Base-by-base conservation (phyloP, 2,329 filamentous ascomycete genomes). In the Stemphylium beticola region DNA sequence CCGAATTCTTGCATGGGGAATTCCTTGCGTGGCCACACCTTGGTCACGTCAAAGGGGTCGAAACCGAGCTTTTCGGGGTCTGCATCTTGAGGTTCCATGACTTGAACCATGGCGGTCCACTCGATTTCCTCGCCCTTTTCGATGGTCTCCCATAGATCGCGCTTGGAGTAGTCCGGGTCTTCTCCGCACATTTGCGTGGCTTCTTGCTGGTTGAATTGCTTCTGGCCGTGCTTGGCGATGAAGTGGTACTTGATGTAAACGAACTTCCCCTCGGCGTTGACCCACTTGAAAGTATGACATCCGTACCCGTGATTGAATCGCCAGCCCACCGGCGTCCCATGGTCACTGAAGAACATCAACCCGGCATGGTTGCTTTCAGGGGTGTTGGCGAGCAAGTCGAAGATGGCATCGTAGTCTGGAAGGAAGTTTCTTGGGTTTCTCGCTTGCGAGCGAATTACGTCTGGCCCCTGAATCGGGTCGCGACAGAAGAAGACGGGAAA, bases 171-270 rank as follows among this genome's bases (percentile, higher is more conserved):
- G 58, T 82, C 81, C 0, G 81, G 81, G 57, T 83, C 79, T 47
- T 81, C 74, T 15, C 81, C 81, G 32, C 73, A 76, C 57, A 81
- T 76, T 11, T 68, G 67, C 31, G 79, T 73, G 4, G 80, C 80
- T 51, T 82, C 76, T 10, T 73, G 66, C 32, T 77, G 73, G 7
- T 77, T 79, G 60, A 82, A 79, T 53, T 79, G 75, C 61, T 81
- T 79, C 58, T 81, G 76, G 6, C 81, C 80, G 46, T 79, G 74
- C 45, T 80, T 75, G 49, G 78, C 76, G 10, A 78, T 69, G 64
- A 82, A 80, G 65, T 81, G 78, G 67, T 79, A 81, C 68, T 81
- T 82, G 73, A 80, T 79, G 68, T 82, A 83, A 18, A 81, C 78
- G 48, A 81, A 83, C 32, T 76, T 71, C 43, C 80, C 79, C 2